Evolutionary conservation across 2,329 filamentous ascomycete genomes (phyloP).

Genomic region (Botrytis elliptica): DNA sequence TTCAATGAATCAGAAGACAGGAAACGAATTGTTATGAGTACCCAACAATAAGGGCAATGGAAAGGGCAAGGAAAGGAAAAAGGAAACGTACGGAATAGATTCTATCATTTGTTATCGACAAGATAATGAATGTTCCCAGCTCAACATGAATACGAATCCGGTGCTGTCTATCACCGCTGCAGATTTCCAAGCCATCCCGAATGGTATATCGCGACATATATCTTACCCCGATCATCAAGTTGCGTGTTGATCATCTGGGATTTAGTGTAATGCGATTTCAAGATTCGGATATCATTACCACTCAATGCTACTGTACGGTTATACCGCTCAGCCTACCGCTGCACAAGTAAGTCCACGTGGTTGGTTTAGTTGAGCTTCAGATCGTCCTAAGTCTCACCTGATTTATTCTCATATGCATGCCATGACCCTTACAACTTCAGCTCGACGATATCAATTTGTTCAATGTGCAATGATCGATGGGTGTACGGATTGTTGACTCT

Average conservation of each 20-base stretch:
- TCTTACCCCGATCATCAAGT: neutral
- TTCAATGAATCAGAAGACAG: neutral
- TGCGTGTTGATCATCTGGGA: neutral
- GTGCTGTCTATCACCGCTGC: neutral
- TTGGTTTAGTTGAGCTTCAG: neutral
- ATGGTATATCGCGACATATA: neutral
- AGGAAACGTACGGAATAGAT: neutral
- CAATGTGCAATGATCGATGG: neutral
- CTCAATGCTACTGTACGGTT: neutral
- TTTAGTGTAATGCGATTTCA: neutral
- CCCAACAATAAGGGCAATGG: neutral
- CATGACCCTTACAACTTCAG: neutral
- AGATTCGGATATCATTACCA: neutral
- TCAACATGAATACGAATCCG: neutral
- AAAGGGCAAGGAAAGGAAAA: too few relatives aligned
- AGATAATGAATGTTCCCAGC: neutral
- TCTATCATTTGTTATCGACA: neutral
- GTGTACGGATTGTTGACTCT: neutral
- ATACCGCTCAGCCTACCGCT: too few relatives aligned
- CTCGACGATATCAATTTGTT: neutral
- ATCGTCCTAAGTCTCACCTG: neutral
- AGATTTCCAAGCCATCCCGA: neutral
- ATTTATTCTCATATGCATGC: neutral
- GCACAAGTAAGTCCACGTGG: neutral
- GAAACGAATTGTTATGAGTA: neutral